These are phyloP conservation scores for Kodamaea sagamina DNA, from an alignment of 805 yeast species.

Conservation along the genomic window DNA sequence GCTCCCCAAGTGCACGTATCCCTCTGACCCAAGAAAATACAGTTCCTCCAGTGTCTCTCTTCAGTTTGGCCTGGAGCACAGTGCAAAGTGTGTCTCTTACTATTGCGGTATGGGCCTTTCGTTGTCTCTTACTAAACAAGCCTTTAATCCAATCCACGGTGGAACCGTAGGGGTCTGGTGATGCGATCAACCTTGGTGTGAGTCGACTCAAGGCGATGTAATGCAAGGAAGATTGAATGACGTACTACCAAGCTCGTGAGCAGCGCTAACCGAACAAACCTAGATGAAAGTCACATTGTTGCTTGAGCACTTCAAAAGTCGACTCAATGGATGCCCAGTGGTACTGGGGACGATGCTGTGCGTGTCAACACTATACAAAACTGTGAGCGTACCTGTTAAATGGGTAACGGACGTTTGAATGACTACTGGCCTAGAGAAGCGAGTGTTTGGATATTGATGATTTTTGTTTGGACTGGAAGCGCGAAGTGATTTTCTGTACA, in stretches of 20 bases:
- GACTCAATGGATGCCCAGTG: constrained; percentile 1
- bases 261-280: no score
- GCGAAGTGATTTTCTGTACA: neutral
- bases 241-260: no score
- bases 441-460: neutral
- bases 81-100: neutral
- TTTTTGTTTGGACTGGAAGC: neutral
- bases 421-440: constrained; percentile 3
- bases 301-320: neutral
- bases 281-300: neutral
- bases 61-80: neutral
- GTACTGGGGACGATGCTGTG: neutral
- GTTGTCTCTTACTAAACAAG: constrained; percentile 6
- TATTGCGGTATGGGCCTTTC: constrained; percentile 10
- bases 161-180: neutral
- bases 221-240: neutral
- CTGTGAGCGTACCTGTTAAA: neutral
- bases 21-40: constrained; percentile 4
- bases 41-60: neutral
- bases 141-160: constrained; percentile 5
- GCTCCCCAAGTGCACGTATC: neutral
- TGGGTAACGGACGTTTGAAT: constrained; percentile 4
- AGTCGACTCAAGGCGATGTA: neutral
- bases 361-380: neutral
- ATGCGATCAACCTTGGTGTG: neutral